A percentile compares a stretch with the other conserved stretches of the same genome.
Conservation (phyloP, 2,329 filamentous ascomycete species). For the Westerdykella aurantiaca region DNA sequence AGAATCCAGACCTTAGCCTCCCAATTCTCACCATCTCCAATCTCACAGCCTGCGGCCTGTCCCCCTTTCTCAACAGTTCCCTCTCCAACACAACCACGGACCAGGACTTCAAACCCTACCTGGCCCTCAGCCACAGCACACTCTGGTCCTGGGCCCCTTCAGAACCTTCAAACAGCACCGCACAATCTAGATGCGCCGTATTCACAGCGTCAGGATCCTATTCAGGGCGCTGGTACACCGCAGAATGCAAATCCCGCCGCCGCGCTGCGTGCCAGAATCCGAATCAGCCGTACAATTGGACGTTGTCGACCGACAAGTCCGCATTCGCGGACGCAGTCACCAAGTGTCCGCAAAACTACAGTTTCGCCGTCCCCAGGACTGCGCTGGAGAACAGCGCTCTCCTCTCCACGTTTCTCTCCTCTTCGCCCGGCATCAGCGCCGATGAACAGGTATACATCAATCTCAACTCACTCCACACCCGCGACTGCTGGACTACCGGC, state of each 20-base stretch:
- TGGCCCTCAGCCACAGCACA: slow-evolving; percentile 45
- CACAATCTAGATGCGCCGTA: slow-evolving; percentile 49
- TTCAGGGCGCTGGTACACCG: slow-evolving; percentile 53
- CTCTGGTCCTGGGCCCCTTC: slow-evolving; percentile 57
- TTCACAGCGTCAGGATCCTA: slow-evolving; percentile 41
- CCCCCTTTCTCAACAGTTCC: slow-evolving; percentile 53
- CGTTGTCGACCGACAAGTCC: slow-evolving; percentile 25
- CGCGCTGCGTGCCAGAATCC: slow-evolving; percentile 53
- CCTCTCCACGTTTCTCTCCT: slow-evolving; percentile 22
- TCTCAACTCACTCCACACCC: slow-evolving; percentile 54
- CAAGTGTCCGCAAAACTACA: slow-evolving; percentile 46
- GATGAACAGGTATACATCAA: slow-evolving; percentile 49
- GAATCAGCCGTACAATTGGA: slow-evolving; percentile 54
- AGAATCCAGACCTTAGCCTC: slow-evolving; percentile 18
- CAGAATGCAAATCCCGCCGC: slow-evolving; percentile 49
- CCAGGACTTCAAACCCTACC: slow-evolving; percentile 44
- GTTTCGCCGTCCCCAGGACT: slow-evolving; percentile 55
- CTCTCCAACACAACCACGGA: slow-evolving; percentile 50
- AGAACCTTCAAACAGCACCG: slow-evolving; percentile 49
- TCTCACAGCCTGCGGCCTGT: slow-evolving; percentile 55
- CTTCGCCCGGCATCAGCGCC: slow-evolving; percentile 6
- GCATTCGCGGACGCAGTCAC: slow-evolving; percentile 29
- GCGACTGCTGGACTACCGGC: slow-evolving; percentile 54
- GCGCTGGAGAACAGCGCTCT: slow-evolving; percentile 60
- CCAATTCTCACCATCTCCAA: slow-evolving; percentile 30